Base-by-base conservation (phyloP, 176 grass and related monocot species). In the Zoysia japonica region DNA sequence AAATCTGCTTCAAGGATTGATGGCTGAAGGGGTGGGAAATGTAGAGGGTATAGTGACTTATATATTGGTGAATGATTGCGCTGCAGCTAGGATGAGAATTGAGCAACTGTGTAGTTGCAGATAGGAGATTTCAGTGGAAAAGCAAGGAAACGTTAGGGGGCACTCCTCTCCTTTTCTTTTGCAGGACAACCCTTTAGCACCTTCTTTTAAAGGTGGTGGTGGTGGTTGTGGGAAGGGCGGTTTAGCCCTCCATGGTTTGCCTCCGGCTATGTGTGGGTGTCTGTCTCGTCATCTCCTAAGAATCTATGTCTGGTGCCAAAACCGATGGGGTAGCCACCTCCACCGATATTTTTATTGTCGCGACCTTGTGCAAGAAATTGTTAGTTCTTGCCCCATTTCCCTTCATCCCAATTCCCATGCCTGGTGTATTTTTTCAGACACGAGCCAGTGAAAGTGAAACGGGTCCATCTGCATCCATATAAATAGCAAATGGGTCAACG, bases 171-270 rank as follows among this genome's bases (percentile, higher is more conserved):
- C 83, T 68, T 85, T 82, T 77, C 83, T 85, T 85, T 85, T 85
- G 87, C 78, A 85, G 82, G 87, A 85, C 78, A 81, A 57, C 78
- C 72, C 87, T 89, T 89, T 85, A 85, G 87, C 87, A 85, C 87
- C 83, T 85, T 85, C 83, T 89, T 89, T 89, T 89, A 85, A 89
- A 89, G 83, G 83, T 78, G 78, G 87, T 85, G 87, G 67, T 77
- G 72, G 87, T 85, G 78, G 87, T 85, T 81, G 78, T 28, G 78
- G 1, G 65, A 76, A 11, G 50, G 78, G 83, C 78, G 83, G 78
- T 78, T 77, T 85, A 89, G 76, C 68, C 82, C 65, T 83, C 67
- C 59, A 67, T 67, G 66, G 71, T 66, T 55, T 85, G 80, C 68
- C 73, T 88, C 86, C 15, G 16, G 70, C 56, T 54, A 44, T 67